Evolutionary conservation across 192 early-diverging fungal species (phyloP).

Genomic region (Umbelopsis isabellina): DNA sequence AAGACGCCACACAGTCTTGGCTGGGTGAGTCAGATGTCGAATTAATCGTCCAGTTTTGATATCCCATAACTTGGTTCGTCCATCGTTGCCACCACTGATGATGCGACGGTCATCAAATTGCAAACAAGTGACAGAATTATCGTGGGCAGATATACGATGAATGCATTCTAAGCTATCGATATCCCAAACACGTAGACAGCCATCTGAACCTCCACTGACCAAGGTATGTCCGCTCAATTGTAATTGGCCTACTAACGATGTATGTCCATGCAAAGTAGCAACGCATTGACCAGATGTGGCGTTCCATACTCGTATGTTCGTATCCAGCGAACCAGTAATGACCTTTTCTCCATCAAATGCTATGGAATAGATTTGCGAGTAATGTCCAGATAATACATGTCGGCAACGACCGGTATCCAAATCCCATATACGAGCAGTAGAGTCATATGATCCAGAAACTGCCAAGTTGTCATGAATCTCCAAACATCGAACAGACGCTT

Average conservation of each 20-base stretch:
- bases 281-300: constrained; percentile 75
- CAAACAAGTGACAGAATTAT: constrained; percentile 94
- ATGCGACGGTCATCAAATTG: constrained; percentile 91
- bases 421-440: constrained; percentile 91
- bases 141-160: constrained; percentile 67
- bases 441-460: constrained; percentile 93
- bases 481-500: constrained; percentile 87
- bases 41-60: constrained; percentile 82
- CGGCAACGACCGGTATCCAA: constrained; percentile 69
- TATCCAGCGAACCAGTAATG: constrained; percentile 93
- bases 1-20: constrained; percentile 86
- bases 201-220: constrained; percentile 94
- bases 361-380: constrained; percentile 92
- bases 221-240: constrained; percentile 58
- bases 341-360: constrained; percentile 82
- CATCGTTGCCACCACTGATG: constrained; percentile 87
- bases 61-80: constrained; percentile 96
- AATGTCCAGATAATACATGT: constrained; percentile 82
- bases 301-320: constrained; percentile 91
- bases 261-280: constrained; percentile 88
- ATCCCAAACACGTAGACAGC: constrained; percentile 93
- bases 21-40: constrained; percentile 74
- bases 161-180: constrained; percentile 57
- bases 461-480: constrained; percentile 80
- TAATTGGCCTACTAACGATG: constrained; percentile 86